Evolutionary conservation across 192 early-diverging fungal genomes (phyloP), one percentile per base, ranked within the genome.

Genomic region (Coemansia sp.): DNA sequence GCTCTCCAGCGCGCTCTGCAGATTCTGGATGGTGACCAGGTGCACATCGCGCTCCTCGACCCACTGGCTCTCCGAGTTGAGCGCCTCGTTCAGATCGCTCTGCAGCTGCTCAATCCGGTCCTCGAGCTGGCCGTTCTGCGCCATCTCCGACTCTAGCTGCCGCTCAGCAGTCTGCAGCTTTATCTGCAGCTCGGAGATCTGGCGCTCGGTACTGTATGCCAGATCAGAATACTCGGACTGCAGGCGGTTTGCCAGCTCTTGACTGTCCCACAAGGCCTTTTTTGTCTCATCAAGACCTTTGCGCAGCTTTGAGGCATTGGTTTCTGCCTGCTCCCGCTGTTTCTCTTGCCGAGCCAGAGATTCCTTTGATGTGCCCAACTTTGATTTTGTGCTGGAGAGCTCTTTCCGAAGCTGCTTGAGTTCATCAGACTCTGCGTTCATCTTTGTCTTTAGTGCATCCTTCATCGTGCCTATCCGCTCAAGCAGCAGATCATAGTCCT

Each of bases 1-100:
- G 71, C 91, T 89, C 79, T 93, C 90, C 56, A 98, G 80, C 14
- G 95, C 95, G 38, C 84, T 67, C 65, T 95, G 96, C 64, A 98
- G 83, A 67, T 98, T 98, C 69, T 86, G 81, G 68, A 88, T 85
- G 0, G 84, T 87, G n/a, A 86, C 81, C 39, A 85, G 22, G 54
- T 88, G 86, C 57, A 87, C 81, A 22, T 84, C 84, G 44, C 86
- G 86, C 63, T 88, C 86, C 11, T 76, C 69, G n/a, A 71, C 74
- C 84, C 84, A 85, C 43, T 83, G 84, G 37, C 87, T 82, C 46
- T 89, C 85, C 0, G 84, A 70, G 43, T 88, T 86, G 19, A 88
- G 74, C 48, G 87, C 83, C 55, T 69, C 70, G 32, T 88, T 79
- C 12, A 81, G 81, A 17, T 88, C 84, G 55, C 83, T 76, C 46